Evolutionary conservation across 805 yeast species (phyloP), one percentile per base, ranked within the genome.

Genomic region (Ogataea philodendri): DNA sequence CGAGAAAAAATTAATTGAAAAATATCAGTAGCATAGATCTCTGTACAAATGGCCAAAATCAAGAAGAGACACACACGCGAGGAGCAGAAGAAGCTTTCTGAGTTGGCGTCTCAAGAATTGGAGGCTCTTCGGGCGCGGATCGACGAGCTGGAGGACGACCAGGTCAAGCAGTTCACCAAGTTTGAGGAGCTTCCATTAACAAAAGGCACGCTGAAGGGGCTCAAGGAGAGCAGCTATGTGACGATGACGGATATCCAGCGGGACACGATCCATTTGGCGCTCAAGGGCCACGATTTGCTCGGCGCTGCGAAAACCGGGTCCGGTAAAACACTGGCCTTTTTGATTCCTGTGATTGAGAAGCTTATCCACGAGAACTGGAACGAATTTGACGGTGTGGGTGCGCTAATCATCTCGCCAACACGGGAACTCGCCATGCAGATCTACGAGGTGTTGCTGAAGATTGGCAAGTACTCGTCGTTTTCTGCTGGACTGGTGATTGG

Each of bases 401-500:
- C 95, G 0, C 65, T 88, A 39, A 77, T 88, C 15, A 78, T 88
- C n/a, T 79, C 95, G 1, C 96, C 97, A 4, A 88, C 96, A 0
- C 73, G 97, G 59, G 97, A 88, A 54, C 63, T 88, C 48, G 96
- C 96, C 0, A 79, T 86, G 44, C 97, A 88, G 62, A 88, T 82
- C 16, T 88, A 88, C 51, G 95, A 87, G 52, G 96, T 88, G 4
- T 62, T 88, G 42, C 67, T 80, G n/a, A 83, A 80, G 49, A 79
- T 88, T 35, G 97, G 96, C 15, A 74, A 78, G 28, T 69, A 75
- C 47, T 81, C 80, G 47, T 64, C 78, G 3, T 81, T 88, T 42
- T 82, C 94, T 5, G 96, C 96, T 1, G 96, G 96, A 41, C 66
- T 88, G 41, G 90, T 89, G 8, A 88, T 89, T 51, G 97, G 97